Percentiles rank a stretch among this genome's conserved stretches.
phyloP scores from a whole-genome alignment of 2,329 filamentous ascomycete species.

The Colletotrichum paranaense region DNA sequence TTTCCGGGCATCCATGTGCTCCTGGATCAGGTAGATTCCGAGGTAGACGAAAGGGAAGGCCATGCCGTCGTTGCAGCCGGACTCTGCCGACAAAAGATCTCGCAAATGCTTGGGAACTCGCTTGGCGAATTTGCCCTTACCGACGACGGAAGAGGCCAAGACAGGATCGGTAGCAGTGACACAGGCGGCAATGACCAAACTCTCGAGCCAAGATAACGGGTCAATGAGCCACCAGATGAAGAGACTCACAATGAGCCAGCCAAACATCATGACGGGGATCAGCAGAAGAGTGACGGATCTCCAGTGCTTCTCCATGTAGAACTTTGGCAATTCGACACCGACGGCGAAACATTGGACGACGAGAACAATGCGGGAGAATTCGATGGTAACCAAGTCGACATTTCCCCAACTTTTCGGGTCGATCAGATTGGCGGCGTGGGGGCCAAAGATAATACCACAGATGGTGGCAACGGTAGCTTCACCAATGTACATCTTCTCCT shows the following conservation, averaged over 20 bases:
- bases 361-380: slow-evolving; percentile 89
- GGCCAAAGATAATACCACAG: slow-evolving; percentile 89
- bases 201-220: slow-evolving; percentile 87
- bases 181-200: slow-evolving; percentile 87
- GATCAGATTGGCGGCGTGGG: slow-evolving; percentile 84
- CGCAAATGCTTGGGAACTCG: slow-evolving; percentile 96
- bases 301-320: slow-evolving; percentile 99
- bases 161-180: slow-evolving; percentile 98
- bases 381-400: slow-evolving; percentile 86
- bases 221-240: slow-evolving; percentile 94
- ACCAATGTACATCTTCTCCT: slow-evolving; percentile 98
- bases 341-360: slow-evolving; percentile 95
- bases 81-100: slow-evolving; percentile 94
- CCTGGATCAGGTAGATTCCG: slow-evolving; percentile 88
- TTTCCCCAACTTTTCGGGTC: slow-evolving; percentile 83
- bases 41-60: slow-evolving; percentile 98
- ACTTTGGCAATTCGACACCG: slow-evolving; percentile 88
- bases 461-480: slow-evolving; percentile 95
- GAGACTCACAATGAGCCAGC: slow-evolving; percentile 91
- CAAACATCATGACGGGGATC: slow-evolving; percentile 96
- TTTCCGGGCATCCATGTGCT: slow-evolving; percentile 73
- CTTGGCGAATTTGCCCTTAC: slow-evolving; percentile 98
- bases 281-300: slow-evolving; percentile 88
- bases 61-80: slow-evolving; percentile 99
- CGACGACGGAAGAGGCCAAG: slow-evolving; percentile 95